A percentile compares a stretch with the other conserved stretches of the same genome.
Conservation (phyloP, 495 filamentous ascomycete genomes). For the Baudoinia panamericana region DNA sequence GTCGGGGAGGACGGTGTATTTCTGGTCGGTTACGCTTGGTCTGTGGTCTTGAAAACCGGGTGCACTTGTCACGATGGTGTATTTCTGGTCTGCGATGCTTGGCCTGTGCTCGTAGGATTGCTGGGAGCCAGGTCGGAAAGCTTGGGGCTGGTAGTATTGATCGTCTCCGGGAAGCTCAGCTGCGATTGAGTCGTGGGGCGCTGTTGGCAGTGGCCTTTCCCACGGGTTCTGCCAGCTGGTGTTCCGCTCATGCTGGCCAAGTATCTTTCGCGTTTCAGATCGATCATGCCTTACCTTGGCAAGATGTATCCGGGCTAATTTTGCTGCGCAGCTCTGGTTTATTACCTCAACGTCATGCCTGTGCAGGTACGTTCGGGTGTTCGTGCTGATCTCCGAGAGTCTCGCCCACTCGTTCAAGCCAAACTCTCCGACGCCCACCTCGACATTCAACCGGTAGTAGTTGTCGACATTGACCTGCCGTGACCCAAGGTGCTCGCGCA, state of each 20-base stretch:
- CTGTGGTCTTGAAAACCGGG: slow-evolving; percentile 20
- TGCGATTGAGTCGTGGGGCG: slow-evolving; percentile 25
- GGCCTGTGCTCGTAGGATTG: slow-evolving; percentile 24
- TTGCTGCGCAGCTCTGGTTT: slow-evolving; percentile 62
- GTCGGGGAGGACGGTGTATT: slow-evolving; percentile 44
- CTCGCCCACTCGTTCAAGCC: slow-evolving; percentile 98
- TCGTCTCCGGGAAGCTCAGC: slow-evolving; percentile 55
- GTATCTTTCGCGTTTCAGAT: slow-evolving; percentile 3
- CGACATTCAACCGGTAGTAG: slow-evolving; percentile 95
- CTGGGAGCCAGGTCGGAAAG: slow-evolving; percentile 26
- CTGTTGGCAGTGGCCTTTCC: slow-evolving; percentile 23
- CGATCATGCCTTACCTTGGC: slow-evolving; percentile 41
- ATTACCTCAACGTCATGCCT: slow-evolving; percentile 56
- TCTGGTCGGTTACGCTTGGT: slow-evolving; percentile 37
- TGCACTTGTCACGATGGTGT: neutral
- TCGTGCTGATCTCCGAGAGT: slow-evolving; percentile 82
- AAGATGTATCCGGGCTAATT: slow-evolving; percentile 69
- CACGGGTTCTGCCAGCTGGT: slow-evolving; percentile 19
- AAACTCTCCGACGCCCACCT: slow-evolving; percentile 93
- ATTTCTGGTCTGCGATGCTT: slow-evolving; percentile 7
- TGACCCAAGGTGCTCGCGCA: slow-evolving; percentile 58
- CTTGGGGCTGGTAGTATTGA: slow-evolving; percentile 28
- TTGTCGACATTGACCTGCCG: slow-evolving; percentile 74
- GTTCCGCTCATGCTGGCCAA: neutral
- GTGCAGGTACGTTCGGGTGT: slow-evolving; percentile 70